phyloP scores from a whole-genome alignment of 108 stramenopile genomes.

The Cylindrotheca fusiformis region DNA sequence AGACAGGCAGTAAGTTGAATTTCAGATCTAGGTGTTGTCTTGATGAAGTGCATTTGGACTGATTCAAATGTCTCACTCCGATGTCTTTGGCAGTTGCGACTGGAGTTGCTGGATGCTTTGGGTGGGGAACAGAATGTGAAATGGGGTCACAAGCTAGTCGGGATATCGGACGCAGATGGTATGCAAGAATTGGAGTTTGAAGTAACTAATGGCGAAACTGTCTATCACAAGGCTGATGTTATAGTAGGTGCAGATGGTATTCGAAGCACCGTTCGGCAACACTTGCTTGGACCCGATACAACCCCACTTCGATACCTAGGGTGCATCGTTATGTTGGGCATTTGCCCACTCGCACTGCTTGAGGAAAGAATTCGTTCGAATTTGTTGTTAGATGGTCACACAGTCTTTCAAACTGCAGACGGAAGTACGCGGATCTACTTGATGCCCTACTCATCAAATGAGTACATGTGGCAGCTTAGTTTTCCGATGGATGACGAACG shows the following conservation, averaged over 20 bases:
- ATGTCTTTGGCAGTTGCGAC: slow-evolving; percentile 46
- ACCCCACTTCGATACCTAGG: slow-evolving; percentile 72
- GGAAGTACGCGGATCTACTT: slow-evolving; percentile 77
- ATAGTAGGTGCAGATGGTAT: slow-evolving; percentile 94
- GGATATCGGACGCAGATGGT: slow-evolving; percentile 13
- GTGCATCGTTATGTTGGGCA: slow-evolving; percentile 81
- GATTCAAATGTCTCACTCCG: no score
- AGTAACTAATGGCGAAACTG: slow-evolving; percentile 11
- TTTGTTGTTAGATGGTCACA: slow-evolving; percentile 57
- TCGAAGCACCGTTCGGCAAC: slow-evolving; percentile 58
- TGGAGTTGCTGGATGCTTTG: slow-evolving; percentile 52
- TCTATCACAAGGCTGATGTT: slow-evolving; percentile 45
- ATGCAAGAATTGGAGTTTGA: not conserved
- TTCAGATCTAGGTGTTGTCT: no score
- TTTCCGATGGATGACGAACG: slow-evolving; percentile 64
- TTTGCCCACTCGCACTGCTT: slow-evolving; percentile 35
- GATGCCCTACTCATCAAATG: slow-evolving; percentile 69
- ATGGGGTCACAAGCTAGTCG: slow-evolving; percentile 59
- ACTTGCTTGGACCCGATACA: slow-evolving; percentile 38
- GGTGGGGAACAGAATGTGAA: slow-evolving; percentile 11
- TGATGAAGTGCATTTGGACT: no score
- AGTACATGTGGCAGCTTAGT: slow-evolving; percentile 87
- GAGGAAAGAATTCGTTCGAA: not conserved
- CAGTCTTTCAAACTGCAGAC: slow-evolving; percentile 87
- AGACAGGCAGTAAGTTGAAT: slow-evolving; percentile 35